These are phyloP conservation scores for Tetrahymena malaccensis DNA, from an alignment of 73 alveolate species.

Conservation along the genomic window DNA sequence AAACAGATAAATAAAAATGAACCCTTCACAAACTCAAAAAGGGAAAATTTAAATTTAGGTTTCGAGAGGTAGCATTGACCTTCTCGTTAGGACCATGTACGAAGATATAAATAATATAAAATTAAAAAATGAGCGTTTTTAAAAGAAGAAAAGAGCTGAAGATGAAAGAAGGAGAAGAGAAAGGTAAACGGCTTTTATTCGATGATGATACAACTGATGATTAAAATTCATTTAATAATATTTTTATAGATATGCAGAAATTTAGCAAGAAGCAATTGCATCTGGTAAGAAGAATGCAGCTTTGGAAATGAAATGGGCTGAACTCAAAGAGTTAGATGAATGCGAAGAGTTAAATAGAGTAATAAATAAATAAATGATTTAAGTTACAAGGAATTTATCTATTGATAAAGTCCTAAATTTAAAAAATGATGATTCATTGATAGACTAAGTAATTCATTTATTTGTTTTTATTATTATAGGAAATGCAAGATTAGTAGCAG, in stretches of 20 bases:
- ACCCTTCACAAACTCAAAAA: neutral
- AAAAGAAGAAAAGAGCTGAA: constrained; percentile 28
- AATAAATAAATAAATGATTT: neutral
- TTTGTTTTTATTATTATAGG: neutral
- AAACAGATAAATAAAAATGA: neutral
- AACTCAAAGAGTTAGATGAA: constrained; percentile 74
- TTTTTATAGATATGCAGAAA: constrained; percentile 12
- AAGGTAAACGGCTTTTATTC: neutral
- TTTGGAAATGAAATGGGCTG: constrained; percentile 70
- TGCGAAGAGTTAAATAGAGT: constrained; percentile 75
- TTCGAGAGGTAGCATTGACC: constrained; percentile 28
- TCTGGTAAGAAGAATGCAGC: constrained; percentile 62
- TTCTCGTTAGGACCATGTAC: constrained; percentile 5
- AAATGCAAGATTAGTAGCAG: constrained; percentile 57
- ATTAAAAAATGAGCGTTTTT: constrained; percentile 11
- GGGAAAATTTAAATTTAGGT: constrained; percentile 28
- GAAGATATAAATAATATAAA: constrained; percentile 21
- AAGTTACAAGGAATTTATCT: neutral
- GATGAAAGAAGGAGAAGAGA: constrained; percentile 22
- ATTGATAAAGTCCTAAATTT: no score
- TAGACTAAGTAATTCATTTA: neutral
- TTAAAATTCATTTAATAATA: neutral
- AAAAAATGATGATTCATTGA: no score
- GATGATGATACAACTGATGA: no score
- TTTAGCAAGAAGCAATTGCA: constrained; percentile 65